These are phyloP conservation scores for Fusarium devonianum DNA, from an alignment of 2,329 filamentous ascomycete species.

Conservation along the genomic window DNA sequence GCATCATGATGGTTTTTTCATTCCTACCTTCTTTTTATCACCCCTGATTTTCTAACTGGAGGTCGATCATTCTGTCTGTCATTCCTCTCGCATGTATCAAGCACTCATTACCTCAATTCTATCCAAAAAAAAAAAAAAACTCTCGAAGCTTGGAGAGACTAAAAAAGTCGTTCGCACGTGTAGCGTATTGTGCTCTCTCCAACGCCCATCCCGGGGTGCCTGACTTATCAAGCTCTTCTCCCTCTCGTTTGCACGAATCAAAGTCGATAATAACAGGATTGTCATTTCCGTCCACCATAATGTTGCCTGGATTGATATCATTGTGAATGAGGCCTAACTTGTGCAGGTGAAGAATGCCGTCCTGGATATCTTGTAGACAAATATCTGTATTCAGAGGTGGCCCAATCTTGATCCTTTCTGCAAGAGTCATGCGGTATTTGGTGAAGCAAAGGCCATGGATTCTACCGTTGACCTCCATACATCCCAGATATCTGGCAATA, in stretches of 20 bases:
- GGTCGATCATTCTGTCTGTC: no score
- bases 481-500: background rate
- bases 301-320: background rate
- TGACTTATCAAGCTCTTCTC: background rate
- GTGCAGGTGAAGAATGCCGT: background rate
- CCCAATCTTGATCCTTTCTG: background rate
- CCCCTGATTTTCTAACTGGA: no score
- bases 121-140: no score
- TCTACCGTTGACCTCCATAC: background rate
- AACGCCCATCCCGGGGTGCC: background rate
- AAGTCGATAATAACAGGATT: constrained; percentile 1
- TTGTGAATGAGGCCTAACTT: background rate
- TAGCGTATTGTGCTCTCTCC: no score
- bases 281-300: background rate
- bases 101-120: no score
- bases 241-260: background rate
- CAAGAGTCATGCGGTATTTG: background rate
- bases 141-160: no score
- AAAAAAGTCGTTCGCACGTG: no score
- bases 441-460: background rate
- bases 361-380: background rate
- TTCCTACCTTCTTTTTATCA: no score
- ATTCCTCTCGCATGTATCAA: no score
- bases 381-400: background rate
- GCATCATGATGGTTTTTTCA: no score